Evolutionary conservation across 2,329 filamentous ascomycete genomes (phyloP).

Genomic region (Cladosporium sp.): DNA sequence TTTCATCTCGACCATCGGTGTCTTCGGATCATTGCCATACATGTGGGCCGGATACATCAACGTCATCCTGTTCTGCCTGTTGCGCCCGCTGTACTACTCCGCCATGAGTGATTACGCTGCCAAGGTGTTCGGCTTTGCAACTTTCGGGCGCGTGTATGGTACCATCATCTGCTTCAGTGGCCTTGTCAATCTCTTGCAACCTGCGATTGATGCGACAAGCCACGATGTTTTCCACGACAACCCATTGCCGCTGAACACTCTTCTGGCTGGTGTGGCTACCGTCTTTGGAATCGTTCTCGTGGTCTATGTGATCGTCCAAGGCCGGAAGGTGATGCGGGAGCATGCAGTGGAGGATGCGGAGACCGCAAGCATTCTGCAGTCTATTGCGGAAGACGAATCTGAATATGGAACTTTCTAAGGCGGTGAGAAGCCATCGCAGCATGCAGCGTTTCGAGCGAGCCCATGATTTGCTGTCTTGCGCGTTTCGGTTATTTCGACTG

Average conservation of each 20-base stretch:
- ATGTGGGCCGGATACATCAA: constrained; percentile 71
- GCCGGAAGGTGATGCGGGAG: constrained; percentile 37
- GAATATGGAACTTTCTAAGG: constrained; percentile 14
- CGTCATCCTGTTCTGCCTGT: constrained; percentile 73
- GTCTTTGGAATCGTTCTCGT: constrained; percentile 65
- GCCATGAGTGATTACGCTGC: constrained; percentile 77
- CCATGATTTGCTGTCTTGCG: not conserved
- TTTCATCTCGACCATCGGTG: constrained; percentile 68
- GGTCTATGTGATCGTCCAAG: constrained; percentile 53
- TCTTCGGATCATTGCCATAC: constrained; percentile 71
- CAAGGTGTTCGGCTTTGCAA: constrained; percentile 91
- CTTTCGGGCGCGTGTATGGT: constrained; percentile 88
- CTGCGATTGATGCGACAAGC: constrained; percentile 71
- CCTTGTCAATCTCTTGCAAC: constrained; percentile 77
- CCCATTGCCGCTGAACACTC: constrained; percentile 71
- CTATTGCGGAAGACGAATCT: constrained; percentile 22
- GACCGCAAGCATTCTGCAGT: constrained; percentile 30
- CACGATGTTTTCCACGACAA: constrained; percentile 68
- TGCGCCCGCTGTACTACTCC: constrained; percentile 86
- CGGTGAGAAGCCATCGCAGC: not conserved
- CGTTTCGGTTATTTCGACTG: not conserved
- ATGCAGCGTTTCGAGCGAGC: not conserved
- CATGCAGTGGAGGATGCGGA: constrained; percentile 38
- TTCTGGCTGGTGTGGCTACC: constrained; percentile 60
- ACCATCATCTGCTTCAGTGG: constrained; percentile 82